phyloP scores from a whole-genome alignment of 2,329 filamentous ascomycete species.

The Neonectria neomacrospora region DNA sequence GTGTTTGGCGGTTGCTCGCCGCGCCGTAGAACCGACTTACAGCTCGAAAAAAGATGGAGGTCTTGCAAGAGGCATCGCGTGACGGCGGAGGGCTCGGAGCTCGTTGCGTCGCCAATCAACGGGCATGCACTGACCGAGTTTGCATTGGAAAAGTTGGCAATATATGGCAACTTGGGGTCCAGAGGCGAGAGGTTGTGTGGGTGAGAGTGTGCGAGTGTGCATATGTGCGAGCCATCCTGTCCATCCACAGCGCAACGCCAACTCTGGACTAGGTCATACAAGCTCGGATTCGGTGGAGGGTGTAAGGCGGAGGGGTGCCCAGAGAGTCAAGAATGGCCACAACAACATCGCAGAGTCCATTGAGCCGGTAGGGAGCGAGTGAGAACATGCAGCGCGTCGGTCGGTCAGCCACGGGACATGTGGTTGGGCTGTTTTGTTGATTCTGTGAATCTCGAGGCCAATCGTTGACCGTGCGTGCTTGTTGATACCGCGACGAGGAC shows the following conservation, averaged over 20 bases:
- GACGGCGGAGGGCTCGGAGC: conserved; percentile 21
- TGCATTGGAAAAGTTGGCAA: conserved; percentile 16
- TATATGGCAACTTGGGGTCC: conserved; percentile 9
- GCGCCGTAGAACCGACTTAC: conserved; percentile 8
- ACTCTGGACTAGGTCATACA: conserved; percentile 12
- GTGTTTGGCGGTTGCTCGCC: neutral
- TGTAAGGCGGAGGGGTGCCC: conserved; percentile 34
- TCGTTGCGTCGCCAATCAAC: conserved; percentile 40
- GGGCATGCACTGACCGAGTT: conserved; percentile 42
- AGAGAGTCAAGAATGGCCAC: conserved; percentile 15
- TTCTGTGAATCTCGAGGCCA: conserved; percentile 8
- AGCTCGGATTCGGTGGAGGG: conserved; percentile 29
- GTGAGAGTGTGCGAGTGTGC: conserved; percentile 24
- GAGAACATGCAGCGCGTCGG: conserved; percentile 33
- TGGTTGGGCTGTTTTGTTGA: conserved; percentile 30
- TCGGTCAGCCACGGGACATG: conserved; percentile 25
- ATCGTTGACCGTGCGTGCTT: conserved; percentile 9
- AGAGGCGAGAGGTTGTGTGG: conserved; percentile 19
- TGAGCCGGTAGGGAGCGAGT: conserved; percentile 33
- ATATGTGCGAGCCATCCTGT: conserved; percentile 15
- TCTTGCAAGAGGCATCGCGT: conserved; percentile 28
- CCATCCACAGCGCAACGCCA: conserved; percentile 8
- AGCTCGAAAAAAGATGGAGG: conserved; percentile 13
- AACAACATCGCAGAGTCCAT: conserved; percentile 23
- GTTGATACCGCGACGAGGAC: conserved; percentile 20